phyloP scores from a whole-genome alignment of 1,284 basidiomycete species.

The Ganoderma resinaceum region DNA sequence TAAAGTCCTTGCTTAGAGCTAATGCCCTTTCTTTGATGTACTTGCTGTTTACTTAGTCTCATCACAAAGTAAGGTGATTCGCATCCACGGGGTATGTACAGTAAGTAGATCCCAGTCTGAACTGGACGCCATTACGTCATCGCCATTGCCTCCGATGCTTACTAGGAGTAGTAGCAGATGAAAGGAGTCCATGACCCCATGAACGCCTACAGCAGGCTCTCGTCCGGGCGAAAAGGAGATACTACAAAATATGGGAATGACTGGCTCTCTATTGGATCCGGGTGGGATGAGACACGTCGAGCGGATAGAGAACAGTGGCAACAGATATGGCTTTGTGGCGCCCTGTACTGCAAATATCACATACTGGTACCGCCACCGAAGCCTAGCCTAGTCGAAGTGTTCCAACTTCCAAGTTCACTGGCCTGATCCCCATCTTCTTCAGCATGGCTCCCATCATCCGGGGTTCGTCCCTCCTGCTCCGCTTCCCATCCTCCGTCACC shows the following conservation, averaged over 20 bases:
- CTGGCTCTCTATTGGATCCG: neutral
- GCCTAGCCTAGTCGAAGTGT: conserved; percentile 52
- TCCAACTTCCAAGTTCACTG: conserved; percentile 42
- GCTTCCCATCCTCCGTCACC: conserved; percentile 39
- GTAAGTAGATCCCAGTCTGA: neutral
- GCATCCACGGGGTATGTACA: neutral
- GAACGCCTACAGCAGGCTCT: neutral
- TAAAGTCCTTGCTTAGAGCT: neutral
- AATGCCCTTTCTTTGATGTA: neutral
- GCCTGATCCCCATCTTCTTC: conserved; percentile 49
- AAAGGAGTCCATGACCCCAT: neutral
- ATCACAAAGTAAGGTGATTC: neutral
- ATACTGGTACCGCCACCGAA: conserved; percentile 11
- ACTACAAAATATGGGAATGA: neutral
- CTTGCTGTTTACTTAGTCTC: too few species aligned
- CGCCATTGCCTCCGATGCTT: neutral
- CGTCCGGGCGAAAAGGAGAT: neutral
- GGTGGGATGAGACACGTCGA: neutral
- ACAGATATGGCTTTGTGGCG: conserved; percentile 9
- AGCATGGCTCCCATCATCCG: conserved; percentile 56
- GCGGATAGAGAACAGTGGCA: neutral
- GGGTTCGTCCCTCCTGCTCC: conserved; percentile 44
- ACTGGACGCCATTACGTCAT: neutral
- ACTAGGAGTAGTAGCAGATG: neutral
- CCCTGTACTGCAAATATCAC: conserved; percentile 2